Evolutionary conservation across 257 asterid genomes (phyloP), one percentile per base, ranked within the genome.

Genomic region (Solanum ossicruentum): DNA sequence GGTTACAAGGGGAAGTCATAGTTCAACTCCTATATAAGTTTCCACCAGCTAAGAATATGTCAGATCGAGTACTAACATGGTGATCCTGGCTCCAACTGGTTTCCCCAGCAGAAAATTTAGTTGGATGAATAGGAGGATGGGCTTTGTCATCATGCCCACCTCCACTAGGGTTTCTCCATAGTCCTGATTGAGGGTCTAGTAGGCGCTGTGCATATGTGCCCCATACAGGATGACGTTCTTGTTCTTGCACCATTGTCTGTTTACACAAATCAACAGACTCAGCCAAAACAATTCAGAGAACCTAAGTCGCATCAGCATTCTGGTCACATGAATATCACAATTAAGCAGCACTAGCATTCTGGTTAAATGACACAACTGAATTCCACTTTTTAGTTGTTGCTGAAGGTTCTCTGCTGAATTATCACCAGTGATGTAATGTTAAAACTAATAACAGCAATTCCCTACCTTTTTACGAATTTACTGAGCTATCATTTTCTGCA

Each of bases 141-240:
- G 99, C 99, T 84, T 95, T 95, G 94, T 96, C 99, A 89, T 96
- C 97, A 89, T 95, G 98, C 84, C 98, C 98, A 61, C 99, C 99
- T 86, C 88, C 89, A 81, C 92, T 88, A 84, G 99, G 99, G 85
- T 91, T 87, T 89, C 95, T 93, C 99, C 98, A 96, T 12, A 95
- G 94, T 85, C 94, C 93, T 85, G 95, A 83, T 85, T 90, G 97
- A 84, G 97, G 97, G 88, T 96, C 93, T 90, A 96, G 88, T 88
- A 96, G 91, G 80, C 92, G 91, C 88, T 93, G 98, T 73, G 97
- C 98, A 87, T 93, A 96, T 80, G 93, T 66, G 82, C 98, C 99
- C 99, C 99, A 96, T 72, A 83, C 84, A 57, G 95, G 97, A 86
- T 96, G 99, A 45, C 88, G 94, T 90, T 89, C 95, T 89, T 96